Conservation (phyloP, 2,329 filamentous ascomycete species). For the Phoma sp. region DNA sequence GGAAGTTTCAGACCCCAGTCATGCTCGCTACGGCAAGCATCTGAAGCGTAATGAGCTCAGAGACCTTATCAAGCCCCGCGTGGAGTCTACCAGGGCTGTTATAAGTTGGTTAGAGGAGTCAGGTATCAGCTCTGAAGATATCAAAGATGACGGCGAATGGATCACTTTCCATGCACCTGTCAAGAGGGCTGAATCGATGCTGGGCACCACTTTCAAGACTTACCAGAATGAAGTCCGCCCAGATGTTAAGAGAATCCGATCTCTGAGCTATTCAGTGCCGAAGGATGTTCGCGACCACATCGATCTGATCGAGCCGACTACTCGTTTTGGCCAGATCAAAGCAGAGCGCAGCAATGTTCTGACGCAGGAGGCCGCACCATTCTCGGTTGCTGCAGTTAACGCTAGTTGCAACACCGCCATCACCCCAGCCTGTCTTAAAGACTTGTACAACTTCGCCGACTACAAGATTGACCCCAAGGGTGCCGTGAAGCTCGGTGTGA, state of each 20-base stretch:
- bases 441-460: slow-evolving; percentile 55
- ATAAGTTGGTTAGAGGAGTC: slow-evolving; percentile 63
- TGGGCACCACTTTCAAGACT: slow-evolving; percentile 65
- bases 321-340: slow-evolving; percentile 63
- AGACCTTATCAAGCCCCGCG: slow-evolving; percentile 60
- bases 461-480: slow-evolving; percentile 50
- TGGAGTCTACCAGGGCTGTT: slow-evolving; percentile 58
- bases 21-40: slow-evolving; percentile 67
- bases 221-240: slow-evolving; percentile 59
- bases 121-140: slow-evolving; percentile 54
- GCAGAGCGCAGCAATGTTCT: slow-evolving; percentile 51
- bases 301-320: slow-evolving; percentile 71
- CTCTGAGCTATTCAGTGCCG: slow-evolving; percentile 69
- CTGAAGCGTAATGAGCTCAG: slow-evolving; percentile 68
- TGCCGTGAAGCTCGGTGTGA: slow-evolving; percentile 52
- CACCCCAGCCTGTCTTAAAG: slow-evolving; percentile 57
- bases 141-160: slow-evolving; percentile 66
- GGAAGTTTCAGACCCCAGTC: slow-evolving; percentile 67
- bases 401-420: slow-evolving; percentile 54
- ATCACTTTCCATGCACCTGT: slow-evolving; percentile 65
- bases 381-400: slow-evolving; percentile 35
- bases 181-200: slow-evolving; percentile 61
- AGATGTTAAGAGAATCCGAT: slow-evolving; percentile 59
- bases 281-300: slow-evolving; percentile 61
- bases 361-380: slow-evolving; percentile 33